Percentiles rank a stretch among this genome's conserved stretches.
Evolutionary conservation across 2,329 filamentous ascomycete species (phyloP).

Genomic region (Ceratocystis cubensis): DNA sequence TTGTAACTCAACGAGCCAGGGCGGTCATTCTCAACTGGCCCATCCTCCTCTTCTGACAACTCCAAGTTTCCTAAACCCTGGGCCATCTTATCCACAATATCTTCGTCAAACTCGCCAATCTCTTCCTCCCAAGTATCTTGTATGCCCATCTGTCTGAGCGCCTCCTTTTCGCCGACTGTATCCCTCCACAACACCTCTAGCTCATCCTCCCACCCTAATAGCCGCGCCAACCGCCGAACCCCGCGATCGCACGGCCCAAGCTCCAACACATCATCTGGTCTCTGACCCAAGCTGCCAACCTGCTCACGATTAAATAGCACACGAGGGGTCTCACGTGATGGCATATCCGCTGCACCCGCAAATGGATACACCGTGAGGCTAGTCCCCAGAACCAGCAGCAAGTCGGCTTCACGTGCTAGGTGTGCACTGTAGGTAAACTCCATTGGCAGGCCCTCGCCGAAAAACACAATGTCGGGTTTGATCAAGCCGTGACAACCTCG

Average conservation of each 20-base stretch:
- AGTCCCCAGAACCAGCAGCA: constrained; percentile 78
- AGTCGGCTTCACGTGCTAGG: constrained; percentile 48
- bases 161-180: constrained; percentile 50
- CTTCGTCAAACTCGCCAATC: constrained; percentile 30
- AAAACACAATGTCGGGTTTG: constrained; percentile 93
- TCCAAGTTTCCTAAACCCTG: constrained; percentile 29
- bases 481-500: constrained; percentile 61
- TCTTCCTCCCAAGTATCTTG: constrained; percentile 27
- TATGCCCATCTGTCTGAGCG: constrained; percentile 35
- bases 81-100: constrained; percentile 34
- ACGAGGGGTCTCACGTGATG: constrained; percentile 51
- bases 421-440: constrained; percentile 32
- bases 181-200: constrained; percentile 62
- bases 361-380: constrained; percentile 84
- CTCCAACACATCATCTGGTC: constrained; percentile 72
- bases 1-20: constrained; percentile 12
- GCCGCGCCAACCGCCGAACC: constrained; percentile 63
- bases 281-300: constrained; percentile 65
- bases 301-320: constrained; percentile 77
- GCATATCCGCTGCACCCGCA: constrained; percentile 60
- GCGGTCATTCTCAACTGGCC: neutral
- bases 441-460: constrained; percentile 55
- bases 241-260: constrained; percentile 75
- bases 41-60: constrained; percentile 24
- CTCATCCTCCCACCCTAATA: constrained; percentile 75